Evolutionary conservation across 2,329 filamentous ascomycete genomes (phyloP).

Genomic region (Talaromyces sp.): DNA sequence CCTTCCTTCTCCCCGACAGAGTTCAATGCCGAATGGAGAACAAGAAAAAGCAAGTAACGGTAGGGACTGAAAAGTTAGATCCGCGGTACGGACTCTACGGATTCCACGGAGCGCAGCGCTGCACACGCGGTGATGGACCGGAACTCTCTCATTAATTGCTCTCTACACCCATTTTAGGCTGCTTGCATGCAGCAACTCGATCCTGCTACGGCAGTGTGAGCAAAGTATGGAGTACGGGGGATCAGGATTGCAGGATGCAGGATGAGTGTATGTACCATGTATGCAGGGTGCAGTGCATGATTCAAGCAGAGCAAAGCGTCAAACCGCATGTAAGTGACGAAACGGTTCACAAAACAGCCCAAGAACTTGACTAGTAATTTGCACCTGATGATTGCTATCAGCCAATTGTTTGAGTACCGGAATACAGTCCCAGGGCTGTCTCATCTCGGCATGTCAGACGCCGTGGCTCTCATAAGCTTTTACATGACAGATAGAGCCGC

Average conservation of each 20-base stretch:
- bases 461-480: conserved; percentile 5
- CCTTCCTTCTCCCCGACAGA: neutral
- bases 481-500: neutral
- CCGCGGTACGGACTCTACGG: neutral
- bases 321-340: neutral
- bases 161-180: neutral
- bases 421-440: neutral
- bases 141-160: neutral
- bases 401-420: neutral
- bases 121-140: neutral
- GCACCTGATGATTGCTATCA: neutral
- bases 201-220: neutral
- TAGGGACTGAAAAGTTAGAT: too few relatives aligned
- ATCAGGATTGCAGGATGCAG: neutral
- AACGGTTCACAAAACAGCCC: neutral
- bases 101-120: neutral
- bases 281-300: neutral
- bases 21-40: neutral
- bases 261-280: neutral
- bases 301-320: neutral
- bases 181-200: neutral
- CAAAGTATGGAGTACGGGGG: neutral
- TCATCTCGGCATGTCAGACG: neutral
- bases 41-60: neutral
- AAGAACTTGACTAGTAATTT: neutral